Conservation (phyloP, 208 protist species). For the Crithidia brevicula region DNA sequence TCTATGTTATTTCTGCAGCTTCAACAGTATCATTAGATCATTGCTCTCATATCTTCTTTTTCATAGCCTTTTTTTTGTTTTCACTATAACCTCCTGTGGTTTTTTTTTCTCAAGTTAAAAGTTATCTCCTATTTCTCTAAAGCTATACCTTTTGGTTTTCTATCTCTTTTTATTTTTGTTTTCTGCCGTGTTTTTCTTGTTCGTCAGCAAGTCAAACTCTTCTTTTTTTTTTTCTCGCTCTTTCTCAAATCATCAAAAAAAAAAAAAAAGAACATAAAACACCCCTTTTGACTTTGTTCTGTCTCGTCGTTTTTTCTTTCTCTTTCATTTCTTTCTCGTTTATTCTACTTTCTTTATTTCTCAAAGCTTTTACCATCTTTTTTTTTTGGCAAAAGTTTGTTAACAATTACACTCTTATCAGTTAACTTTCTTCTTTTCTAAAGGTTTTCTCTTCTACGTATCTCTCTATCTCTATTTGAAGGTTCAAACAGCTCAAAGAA, state of each 20-base stretch:
- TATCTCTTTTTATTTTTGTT: neutral
- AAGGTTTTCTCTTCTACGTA: neutral
- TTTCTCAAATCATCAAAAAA: constrained; percentile 10
- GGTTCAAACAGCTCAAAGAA: too few relatives aligned
- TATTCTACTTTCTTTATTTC: neutral
- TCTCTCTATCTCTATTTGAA: too few relatives aligned
- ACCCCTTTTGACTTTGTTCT: neutral
- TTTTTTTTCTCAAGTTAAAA: constrained; percentile 6
- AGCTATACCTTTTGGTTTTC: neutral
- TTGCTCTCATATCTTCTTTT: constrained; percentile 21
- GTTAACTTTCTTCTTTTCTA: neutral
- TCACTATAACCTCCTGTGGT: constrained; percentile 19
- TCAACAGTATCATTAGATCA: constrained; percentile 14
- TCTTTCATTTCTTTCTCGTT: constrained; percentile 5
- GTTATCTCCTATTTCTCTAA: constrained; percentile 9
- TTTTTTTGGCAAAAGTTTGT: too few relatives aligned
- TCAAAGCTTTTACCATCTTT: too few relatives aligned
- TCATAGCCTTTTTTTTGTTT: constrained; percentile 26
- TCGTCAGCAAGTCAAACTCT: neutral
- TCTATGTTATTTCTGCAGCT: neutral
- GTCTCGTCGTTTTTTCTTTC: neutral
- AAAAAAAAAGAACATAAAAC: neutral
- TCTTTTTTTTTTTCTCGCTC: neutral
- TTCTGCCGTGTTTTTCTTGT: neutral
- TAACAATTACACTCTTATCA: constrained; percentile 9